Evolutionary conservation across 805 yeast species (phyloP), one percentile per base, ranked within the genome.

Genomic region (Lipomyces oligophaga): DNA sequence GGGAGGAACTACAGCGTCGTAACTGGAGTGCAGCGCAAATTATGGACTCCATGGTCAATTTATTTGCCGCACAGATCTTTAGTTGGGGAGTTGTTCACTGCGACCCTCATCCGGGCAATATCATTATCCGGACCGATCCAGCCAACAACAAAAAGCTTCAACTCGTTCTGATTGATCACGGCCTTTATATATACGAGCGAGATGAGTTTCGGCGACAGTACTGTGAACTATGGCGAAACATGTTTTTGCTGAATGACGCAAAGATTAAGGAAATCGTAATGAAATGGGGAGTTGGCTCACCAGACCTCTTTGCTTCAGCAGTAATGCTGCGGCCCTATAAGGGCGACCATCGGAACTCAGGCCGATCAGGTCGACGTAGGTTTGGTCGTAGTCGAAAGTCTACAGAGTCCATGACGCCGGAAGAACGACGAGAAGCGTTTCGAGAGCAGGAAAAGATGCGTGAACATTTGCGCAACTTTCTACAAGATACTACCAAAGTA

Each of bases 21-120:
- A 52, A 59, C 21, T 74, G 63, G 57, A 66, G 76, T 55, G 58
- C 71, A 26, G 49, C 63, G 16, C 51, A 59, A 19, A 66, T 79
- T n/a, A 69, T 81, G 75, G 62, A 67, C 16, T 74, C 71, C 47
- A 75, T 81, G 54, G 66, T 79, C 37, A 66, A 66, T 38, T 68
- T 78, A 16, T 76, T 75, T 54, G 76, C 79, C 19, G 70, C 73
- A 50, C 85, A 79, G 64, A 76, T 80, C 15, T 83, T 80, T 61
- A 65, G 70, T 25, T 82, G 82, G 75, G 87, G 86, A 4, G 68
- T 76, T 26, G 78, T 82, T 15, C 88, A 82, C 60, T 76, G 85
- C 43, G 89, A 82, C 60, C 85, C 90, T 10, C 94, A 84, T 58
- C 93, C 93, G 1, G 94, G 94, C 4, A 85, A 84, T 61, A 64